Evolutionary conservation across 129 eudicot genomes (phyloP).

Genomic region (Centrapalus pauciflorus): DNA sequence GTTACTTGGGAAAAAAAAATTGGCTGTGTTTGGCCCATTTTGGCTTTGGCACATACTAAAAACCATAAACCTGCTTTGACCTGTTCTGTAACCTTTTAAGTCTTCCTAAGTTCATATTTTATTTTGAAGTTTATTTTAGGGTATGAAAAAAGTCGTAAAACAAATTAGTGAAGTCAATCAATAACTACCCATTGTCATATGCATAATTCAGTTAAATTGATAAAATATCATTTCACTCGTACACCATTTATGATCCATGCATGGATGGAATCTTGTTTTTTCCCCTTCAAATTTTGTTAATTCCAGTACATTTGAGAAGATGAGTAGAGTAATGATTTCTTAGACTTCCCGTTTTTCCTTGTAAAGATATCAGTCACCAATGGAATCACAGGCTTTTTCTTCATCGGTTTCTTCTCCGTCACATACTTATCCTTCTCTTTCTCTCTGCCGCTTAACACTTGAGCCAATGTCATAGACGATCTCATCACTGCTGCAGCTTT

Average conservation of each 20-base stretch:
- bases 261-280: not conserved
- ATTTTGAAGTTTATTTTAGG: too few relatives aligned
- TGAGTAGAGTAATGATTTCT: constrained; percentile 21
- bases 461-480: constrained; percentile 36
- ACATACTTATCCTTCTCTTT: constrained; percentile 20
- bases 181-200: not conserved
- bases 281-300: constrained; percentile 2
- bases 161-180: not conserved
- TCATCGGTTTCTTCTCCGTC: constrained; percentile 35
- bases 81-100: too few relatives aligned
- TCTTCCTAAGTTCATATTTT: too few relatives aligned
- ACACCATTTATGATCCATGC: constrained; percentile 9
- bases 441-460: constrained; percentile 36
- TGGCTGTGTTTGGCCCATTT: too few relatives aligned
- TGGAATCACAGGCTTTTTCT: constrained; percentile 77
- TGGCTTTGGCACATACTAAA: too few relatives aligned
- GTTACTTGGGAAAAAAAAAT: too few relatives aligned
- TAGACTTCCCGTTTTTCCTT: constrained; percentile 43
- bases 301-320: constrained; percentile 33
- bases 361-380: constrained; percentile 66
- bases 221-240: constrained; percentile 1
- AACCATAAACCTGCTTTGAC: too few relatives aligned
- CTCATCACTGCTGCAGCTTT: constrained; percentile 26
- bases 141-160: too few relatives aligned
- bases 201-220: not conserved